A percentile compares a stretch with the other conserved stretches of the same genome.
Conservation (phyloP, 225 moss, liverwort and hornwort genomes). For the Pseudisothecium myosuroides region DNA sequence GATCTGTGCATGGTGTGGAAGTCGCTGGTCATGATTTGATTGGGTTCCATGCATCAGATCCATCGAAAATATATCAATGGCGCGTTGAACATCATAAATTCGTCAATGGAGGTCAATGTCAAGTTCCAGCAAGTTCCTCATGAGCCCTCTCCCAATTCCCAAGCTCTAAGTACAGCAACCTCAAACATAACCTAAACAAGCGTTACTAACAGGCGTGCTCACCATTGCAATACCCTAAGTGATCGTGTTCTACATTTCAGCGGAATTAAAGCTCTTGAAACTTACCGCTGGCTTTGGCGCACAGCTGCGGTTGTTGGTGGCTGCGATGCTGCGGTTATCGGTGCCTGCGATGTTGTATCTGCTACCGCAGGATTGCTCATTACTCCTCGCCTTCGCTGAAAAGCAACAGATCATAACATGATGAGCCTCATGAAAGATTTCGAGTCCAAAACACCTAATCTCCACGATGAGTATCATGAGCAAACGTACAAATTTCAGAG, state of each 20-base stretch:
- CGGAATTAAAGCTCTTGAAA: too few species aligned
- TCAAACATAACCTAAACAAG: background rate
- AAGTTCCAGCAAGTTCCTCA: too few species aligned
- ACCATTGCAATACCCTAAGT: too few species aligned
- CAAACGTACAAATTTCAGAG: background rate
- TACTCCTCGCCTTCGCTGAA: background rate
- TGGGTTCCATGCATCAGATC: too few species aligned
- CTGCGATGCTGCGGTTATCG: background rate
- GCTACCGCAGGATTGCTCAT: background rate
- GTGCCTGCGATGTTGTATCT: too few species aligned
- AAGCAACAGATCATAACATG: background rate
- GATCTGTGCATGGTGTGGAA: too few species aligned
- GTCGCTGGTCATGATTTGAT: too few species aligned
- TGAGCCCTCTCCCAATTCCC: background rate
- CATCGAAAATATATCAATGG: too few species aligned
- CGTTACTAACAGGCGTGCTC: too few species aligned
- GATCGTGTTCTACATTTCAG: too few species aligned
- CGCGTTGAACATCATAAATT: background rate
- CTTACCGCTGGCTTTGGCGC: background rate
- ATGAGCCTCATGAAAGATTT: background rate
- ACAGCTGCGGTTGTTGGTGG: background rate
- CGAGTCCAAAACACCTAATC: background rate
- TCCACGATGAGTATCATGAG: background rate
- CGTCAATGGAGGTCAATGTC: background rate
- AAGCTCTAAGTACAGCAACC: background rate